Base-by-base conservation (phyloP, 2,329 filamentous ascomycete species). In the Paecilomyces sp. region DNA sequence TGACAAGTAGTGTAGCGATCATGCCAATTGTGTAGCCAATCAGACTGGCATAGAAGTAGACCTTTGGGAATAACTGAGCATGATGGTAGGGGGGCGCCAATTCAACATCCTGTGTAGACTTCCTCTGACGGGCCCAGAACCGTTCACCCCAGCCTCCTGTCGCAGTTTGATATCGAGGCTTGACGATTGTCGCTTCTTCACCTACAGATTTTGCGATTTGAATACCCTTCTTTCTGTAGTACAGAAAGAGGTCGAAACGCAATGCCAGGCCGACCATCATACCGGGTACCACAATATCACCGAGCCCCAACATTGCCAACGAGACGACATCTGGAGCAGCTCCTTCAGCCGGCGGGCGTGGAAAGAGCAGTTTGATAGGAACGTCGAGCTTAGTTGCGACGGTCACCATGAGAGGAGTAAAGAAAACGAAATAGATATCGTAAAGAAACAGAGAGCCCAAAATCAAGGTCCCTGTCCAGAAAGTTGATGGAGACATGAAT, bases 271-370 rank as follows among this genome's bases (percentile, higher is more conserved):
- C 91, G 63, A 97, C 88, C 76, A 97, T 88, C 69, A 97, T 91
- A 8, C 93, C 94, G 0, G 93, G 93, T 3, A 99, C 81, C 1
- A 96, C 90, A 60, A 99, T 90, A 70, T 99, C 93, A n/a, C 93
- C 93, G 0, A 97, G 82, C 0, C 93, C 93, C 7, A 99, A 86
- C 83, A 97, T 96, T 57, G 90, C 83, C 65, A 82, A 69, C 28
- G 79, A 73, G 47, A 74, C 67, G 3, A 71, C 70, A 55, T 71
- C 71, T 7, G 77, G 70, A 12, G 77, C 76, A n/a, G 78, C 74
- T 6, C 73, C 73, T n/a, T 79, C 72, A 34, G 75, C 70, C 2
- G 79, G 72, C 6, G 88, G 86, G n/a, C 83, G 82, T 1, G 89
- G 87, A 63, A 96, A 95, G 4, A 94, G 83, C 7, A 99, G 84